These are phyloP conservation scores for Neospermospora avenae DNA, from an alignment of 2,329 filamentous ascomycete genomes.

Conservation along the genomic window DNA sequence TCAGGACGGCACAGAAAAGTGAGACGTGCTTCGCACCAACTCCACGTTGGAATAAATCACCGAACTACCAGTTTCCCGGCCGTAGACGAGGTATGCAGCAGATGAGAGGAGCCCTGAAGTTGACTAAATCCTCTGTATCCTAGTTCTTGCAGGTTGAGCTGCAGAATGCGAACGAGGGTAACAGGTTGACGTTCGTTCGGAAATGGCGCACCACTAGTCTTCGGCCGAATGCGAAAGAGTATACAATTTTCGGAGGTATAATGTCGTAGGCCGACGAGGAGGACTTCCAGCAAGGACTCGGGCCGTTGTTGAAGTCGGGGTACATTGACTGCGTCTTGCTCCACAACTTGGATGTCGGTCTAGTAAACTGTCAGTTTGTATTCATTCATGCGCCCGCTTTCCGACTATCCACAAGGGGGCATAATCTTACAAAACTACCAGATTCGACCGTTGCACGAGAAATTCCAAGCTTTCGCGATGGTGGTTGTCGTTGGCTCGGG, in stretches of 20 bases:
- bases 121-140: constrained; percentile 15
- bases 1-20: not conserved
- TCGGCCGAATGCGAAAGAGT: constrained; percentile 5
- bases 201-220: constrained; percentile 12
- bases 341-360: not conserved
- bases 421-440: not conserved
- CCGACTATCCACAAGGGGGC: not conserved
- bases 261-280: not conserved
- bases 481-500: not conserved
- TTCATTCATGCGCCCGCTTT: not conserved
- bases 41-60: not conserved
- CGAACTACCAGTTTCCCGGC: not conserved
- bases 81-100: constrained; percentile 1
- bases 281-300: not conserved
- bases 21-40: constrained; percentile 2
- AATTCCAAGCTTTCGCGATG: not conserved
- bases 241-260: not conserved
- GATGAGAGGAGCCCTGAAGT: not conserved
- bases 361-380: not conserved
- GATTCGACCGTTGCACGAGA: not conserved
- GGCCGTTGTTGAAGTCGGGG: not conserved
- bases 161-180: not conserved
- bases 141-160: constrained; percentile 13
- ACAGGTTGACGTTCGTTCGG: not conserved
- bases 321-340: not conserved